A percentile compares a stretch with the other conserved stretches of the same genome.
Conservation (phyloP, 805 yeast species). For the Candida ficus region DNA sequence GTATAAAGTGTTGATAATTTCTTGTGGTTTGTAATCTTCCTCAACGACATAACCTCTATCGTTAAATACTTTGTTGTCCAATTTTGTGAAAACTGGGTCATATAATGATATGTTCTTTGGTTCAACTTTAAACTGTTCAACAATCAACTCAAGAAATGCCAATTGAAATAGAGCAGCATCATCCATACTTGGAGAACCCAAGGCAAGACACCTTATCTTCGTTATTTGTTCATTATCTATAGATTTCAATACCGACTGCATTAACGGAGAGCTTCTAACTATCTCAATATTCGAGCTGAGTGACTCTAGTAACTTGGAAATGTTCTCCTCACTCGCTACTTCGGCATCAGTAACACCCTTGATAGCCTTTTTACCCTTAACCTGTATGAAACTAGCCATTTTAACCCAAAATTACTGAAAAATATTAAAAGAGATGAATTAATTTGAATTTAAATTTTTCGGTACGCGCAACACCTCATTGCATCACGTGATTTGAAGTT, state of each 20-base stretch:
- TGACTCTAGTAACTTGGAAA: constrained; percentile 4
- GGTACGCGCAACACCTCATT: constrained; percentile 5
- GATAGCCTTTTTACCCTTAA: not conserved
- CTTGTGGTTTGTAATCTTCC: constrained; percentile 8
- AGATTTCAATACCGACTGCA: constrained; percentile 21
- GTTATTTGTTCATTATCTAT: constrained; percentile 15
- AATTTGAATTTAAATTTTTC: not conserved
- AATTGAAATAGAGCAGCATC: constrained; percentile 61
- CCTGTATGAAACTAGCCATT: not conserved
- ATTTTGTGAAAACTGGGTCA: constrained; percentile 57
- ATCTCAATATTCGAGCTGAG: constrained; percentile 16
- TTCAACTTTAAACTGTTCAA: constrained; percentile 20
- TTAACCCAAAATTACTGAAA: no score
- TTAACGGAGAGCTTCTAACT: constrained; percentile 26
- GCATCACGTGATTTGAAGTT: not conserved
- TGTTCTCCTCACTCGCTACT: not conserved
- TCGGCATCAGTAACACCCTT: not conserved
- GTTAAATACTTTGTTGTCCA: constrained; percentile 37
- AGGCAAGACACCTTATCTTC: constrained; percentile 59
- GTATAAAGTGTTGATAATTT: constrained; percentile 32
- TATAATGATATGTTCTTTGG: constrained; percentile 38
- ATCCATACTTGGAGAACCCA: constrained; percentile 61
- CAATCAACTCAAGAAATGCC: constrained; percentile 47
- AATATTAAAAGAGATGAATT: not conserved
- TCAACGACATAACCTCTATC: constrained; percentile 18